Evolutionary conservation across 2,329 filamentous ascomycete genomes (phyloP), one percentile per base, ranked within the genome.

Genomic region (Septoria linicola): DNA sequence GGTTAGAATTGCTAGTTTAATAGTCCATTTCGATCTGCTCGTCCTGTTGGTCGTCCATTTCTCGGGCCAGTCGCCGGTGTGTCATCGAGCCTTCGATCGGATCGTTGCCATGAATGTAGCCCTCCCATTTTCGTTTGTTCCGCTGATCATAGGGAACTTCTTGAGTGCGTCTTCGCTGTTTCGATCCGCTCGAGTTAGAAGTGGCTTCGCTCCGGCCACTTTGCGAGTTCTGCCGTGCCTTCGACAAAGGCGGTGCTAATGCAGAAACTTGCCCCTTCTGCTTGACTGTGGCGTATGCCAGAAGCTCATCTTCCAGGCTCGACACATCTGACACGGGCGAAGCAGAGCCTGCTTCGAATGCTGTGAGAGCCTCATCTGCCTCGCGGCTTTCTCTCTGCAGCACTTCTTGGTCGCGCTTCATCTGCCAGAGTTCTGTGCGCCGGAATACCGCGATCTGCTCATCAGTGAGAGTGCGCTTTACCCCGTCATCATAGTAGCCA

Each of bases 401-500:
- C 37, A 53, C 41, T 31, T 54, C 46, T 27, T 58, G 43, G 32
- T 78, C 74, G 55, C 81, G 81, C 20, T 88, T 74, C 32, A 95
- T 73, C 10, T 81, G 72, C 64, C 93, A 84, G 17, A 95, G 80
- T 69, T 97, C 92, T 2, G 88, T 92, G 66, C 95, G 89, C 55
- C 91, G 80, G 68, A 96, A 96, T 55, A 96, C 92, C 46, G 82
- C 82, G 60, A 96, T 89, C 73, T 96, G 88, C 61, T 90, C 88
- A 64, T 96, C 88, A 8, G 91, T 96, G 62, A 97, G 76, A 14
- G 90, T 96, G 34, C 92, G 85, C 67, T 93, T 93, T 55, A 84
- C 82, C 2, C 92, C 91, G 65, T 97, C 91, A 1, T 80, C 71
- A 61, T 97, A 97, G 69, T 89, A 92, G 14, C 90, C 92, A 13